A percentile compares a stretch with the other conserved stretches of the same genome.
Evolutionary conservation across 208 protist genomes (phyloP).

Genomic region (Crithidia mellificae): DNA sequence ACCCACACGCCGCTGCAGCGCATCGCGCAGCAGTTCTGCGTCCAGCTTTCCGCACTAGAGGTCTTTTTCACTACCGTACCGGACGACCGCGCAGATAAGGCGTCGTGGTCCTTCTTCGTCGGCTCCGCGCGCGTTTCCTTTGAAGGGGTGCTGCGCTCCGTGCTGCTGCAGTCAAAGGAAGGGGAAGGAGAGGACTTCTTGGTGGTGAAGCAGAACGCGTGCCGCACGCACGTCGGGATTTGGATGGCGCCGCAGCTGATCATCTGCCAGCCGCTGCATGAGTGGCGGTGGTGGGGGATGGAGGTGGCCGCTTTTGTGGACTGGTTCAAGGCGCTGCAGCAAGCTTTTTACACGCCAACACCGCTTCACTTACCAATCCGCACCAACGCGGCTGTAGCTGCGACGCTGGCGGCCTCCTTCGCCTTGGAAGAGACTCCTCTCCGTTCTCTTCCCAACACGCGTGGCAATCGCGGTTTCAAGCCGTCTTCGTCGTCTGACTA

Average conservation of each 20-base stretch:
- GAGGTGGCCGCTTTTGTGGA: slow-evolving; percentile 30
- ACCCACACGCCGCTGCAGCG: slow-evolving; percentile 22
- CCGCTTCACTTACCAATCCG: too few species aligned
- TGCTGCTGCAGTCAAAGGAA: slow-evolving; percentile 51
- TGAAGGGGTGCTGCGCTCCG: slow-evolving; percentile 47
- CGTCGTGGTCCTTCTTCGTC: slow-evolving; percentile 52
- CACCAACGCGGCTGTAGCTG: not conserved
- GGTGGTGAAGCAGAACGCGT: slow-evolving; percentile 56
- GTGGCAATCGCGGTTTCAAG: not conserved
- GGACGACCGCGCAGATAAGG: slow-evolving; percentile 25
- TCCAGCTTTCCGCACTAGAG: slow-evolving; percentile 13
- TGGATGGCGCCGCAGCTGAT: slow-evolving; percentile 45
- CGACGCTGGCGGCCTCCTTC: not conserved
- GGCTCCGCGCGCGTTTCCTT: slow-evolving; percentile 41
- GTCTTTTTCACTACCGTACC: slow-evolving; percentile 29
- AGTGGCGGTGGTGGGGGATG: slow-evolving; percentile 65
- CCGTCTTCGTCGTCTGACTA: not conserved
- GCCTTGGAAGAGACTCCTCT: not conserved
- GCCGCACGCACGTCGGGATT: slow-evolving; percentile 41
- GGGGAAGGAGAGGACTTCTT: slow-evolving; percentile 41
- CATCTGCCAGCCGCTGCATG: slow-evolving; percentile 56
- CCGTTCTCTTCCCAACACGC: not conserved
- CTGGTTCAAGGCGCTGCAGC: slow-evolving; percentile 7
- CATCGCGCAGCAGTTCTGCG: slow-evolving; percentile 14
- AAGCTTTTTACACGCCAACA: slow-evolving; percentile 11